These are phyloP conservation scores for Xylaria sp. DNA, from an alignment of 2,329 filamentous ascomycete genomes.

Conservation along the genomic window DNA sequence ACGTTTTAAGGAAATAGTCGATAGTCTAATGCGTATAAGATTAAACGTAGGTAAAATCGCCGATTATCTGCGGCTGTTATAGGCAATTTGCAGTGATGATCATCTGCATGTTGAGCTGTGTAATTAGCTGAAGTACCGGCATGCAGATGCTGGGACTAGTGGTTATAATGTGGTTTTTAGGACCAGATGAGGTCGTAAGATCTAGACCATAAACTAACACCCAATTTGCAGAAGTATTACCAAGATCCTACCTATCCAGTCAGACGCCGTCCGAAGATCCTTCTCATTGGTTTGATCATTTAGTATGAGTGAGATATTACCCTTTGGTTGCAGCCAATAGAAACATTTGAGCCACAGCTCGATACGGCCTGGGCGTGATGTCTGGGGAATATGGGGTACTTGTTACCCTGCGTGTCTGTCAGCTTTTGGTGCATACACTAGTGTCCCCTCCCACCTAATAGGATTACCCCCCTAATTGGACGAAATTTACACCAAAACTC, in stretches of 20 bases:
- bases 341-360: background rate
- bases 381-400: conserved; percentile 22
- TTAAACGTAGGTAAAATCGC: conserved; percentile 9
- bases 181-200: background rate
- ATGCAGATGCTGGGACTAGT: background rate
- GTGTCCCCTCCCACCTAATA: too few relatives aligned
- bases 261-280: background rate
- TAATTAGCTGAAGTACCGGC: conserved; percentile 25
- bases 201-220: background rate
- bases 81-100: conserved; percentile 23
- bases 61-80: conserved; percentile 13
- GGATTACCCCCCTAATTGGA: too few relatives aligned
- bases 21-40: conserved; percentile 27
- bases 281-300: background rate
- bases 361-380: background rate
- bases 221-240: background rate
- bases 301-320: background rate
- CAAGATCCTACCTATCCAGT: background rate
- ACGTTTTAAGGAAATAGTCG: background rate
- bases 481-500: too few relatives aligned
- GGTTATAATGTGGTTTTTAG: background rate
- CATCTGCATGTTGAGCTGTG: conserved; percentile 2
- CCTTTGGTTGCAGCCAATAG: background rate
- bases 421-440: conserved; percentile 1
- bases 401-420: background rate